Evolutionary conservation across 345 rosid species (phyloP).

Genomic region (Ceriops decandra): DNA sequence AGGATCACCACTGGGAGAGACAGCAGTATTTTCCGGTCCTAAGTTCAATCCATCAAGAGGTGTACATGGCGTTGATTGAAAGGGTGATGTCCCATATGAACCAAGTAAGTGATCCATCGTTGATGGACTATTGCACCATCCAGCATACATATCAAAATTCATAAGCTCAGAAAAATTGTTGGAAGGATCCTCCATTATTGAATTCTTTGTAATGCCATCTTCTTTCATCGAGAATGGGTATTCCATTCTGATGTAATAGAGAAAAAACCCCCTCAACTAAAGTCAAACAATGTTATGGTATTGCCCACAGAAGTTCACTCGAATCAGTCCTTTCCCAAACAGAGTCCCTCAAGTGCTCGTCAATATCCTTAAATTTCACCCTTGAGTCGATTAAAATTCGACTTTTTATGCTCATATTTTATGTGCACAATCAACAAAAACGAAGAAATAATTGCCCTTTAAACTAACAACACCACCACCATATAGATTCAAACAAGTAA

Average conservation of each 20-base stretch:
- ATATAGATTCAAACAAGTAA: conserved; percentile 6
- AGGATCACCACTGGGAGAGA: conserved; percentile 22
- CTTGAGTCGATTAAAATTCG: conserved; percentile 12
- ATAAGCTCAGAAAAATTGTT: conserved; percentile 47
- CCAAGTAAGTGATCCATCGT: conserved; percentile 45
- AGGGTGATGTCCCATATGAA: conserved; percentile 38
- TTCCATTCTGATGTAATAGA: conserved; percentile 44
- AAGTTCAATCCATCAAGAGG: conserved; percentile 34
- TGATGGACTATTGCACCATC: conserved; percentile 57
- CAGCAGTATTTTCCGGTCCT: conserved; percentile 31
- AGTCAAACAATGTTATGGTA: conserved; percentile 20
- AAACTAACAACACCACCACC: neutral
- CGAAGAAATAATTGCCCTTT: neutral
- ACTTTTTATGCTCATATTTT: neutral
- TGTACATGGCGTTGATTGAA: conserved; percentile 37
- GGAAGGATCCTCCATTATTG: conserved; percentile 43
- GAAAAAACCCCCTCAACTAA: conserved; percentile 6
- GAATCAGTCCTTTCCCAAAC: conserved; percentile 1
- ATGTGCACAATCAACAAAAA: neutral
- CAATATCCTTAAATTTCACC: conserved; percentile 7
- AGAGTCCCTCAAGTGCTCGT: conserved; percentile 8
- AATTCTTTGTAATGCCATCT: conserved; percentile 32
- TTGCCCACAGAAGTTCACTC: conserved; percentile 6
- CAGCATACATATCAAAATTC: conserved; percentile 61
- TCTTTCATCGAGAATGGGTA: conserved; percentile 48